Evolutionary conservation across 257 asterid genomes (phyloP).

Genomic region (Nyctanthes arbortristis): DNA sequence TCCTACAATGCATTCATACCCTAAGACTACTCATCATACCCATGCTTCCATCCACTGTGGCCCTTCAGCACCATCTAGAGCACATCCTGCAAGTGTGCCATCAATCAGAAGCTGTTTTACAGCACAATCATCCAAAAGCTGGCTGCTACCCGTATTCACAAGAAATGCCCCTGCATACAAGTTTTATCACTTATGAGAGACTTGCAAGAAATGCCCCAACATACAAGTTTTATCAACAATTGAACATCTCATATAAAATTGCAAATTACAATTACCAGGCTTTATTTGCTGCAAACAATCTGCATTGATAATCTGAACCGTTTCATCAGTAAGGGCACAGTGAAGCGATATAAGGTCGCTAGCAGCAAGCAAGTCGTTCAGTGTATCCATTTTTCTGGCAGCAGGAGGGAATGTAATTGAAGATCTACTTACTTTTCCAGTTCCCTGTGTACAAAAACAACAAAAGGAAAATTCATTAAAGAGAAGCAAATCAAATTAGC

Average conservation of each 20-base stretch:
- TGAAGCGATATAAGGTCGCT: conserved; percentile 93
- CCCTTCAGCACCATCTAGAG: conserved; percentile 99
- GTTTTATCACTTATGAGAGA: conserved; percentile 33
- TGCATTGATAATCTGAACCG: conserved; percentile 82
- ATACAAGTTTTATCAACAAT: not conserved
- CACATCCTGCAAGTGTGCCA: conserved; percentile 96
- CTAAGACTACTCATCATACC: conserved; percentile 88
- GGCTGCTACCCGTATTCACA: conserved; percentile 98
- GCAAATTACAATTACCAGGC: conserved; percentile 59
- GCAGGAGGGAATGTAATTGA: conserved; percentile 81
- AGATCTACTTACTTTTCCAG: conserved; percentile 58
- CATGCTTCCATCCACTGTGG: conserved; percentile 99
- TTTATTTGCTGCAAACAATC: conserved; percentile 93
- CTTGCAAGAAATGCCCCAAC: conserved; percentile 79
- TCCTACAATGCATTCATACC: conserved; percentile 56
- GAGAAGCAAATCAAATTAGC: not conserved
- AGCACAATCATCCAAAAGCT: conserved; percentile 97
- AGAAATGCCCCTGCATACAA: conserved; percentile 87
- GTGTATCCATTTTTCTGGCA: conserved; percentile 98
- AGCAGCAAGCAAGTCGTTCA: conserved; percentile 96
- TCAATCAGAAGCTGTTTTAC: conserved; percentile 97
- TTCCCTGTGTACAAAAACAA: conserved; percentile 48
- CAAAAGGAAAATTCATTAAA: not conserved
- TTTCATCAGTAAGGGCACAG: conserved; percentile 86
- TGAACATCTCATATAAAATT: conserved; percentile 7